Evolutionary conservation across 192 early-diverging fungal species (phyloP).

Genomic region (Piromyces finnis): DNA sequence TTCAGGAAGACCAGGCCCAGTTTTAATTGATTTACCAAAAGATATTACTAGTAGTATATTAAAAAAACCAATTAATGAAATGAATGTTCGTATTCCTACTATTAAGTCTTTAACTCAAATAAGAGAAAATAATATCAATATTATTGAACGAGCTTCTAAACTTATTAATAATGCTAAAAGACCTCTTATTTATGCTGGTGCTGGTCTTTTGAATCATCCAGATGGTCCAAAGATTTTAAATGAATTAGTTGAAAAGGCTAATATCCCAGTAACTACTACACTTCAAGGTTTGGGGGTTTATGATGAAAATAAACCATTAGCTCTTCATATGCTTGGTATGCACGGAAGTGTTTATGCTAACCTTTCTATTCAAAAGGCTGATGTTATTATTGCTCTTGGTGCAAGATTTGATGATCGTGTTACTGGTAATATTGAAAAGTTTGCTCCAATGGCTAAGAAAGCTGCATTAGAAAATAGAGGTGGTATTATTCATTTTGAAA

Average conservation of each 20-base stretch:
- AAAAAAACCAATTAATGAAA: no score
- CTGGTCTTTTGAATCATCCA: conserved; percentile 65
- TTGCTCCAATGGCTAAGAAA: conserved; percentile 84
- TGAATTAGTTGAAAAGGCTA: conserved; percentile 67
- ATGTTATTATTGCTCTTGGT: conserved; percentile 85
- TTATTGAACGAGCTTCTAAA: conserved; percentile 53
- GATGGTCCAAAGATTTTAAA: conserved; percentile 66
- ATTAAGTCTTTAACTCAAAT: no score
- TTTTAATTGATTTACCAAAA: no score
- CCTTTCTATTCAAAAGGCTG: conserved; percentile 90
- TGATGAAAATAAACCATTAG: conserved; percentile 74
- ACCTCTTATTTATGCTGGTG: conserved; percentile 90
- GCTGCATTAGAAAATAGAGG: conserved; percentile 75
- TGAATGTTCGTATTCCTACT: no score
- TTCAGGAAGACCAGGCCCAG: no score
- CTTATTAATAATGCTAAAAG: conserved; percentile 72
- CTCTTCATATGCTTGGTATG: conserved; percentile 98
- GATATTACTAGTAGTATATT: no score
- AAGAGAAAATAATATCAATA: conserved; percentile 5
- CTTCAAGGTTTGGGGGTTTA: conserved; percentile 80
- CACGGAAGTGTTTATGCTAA: conserved; percentile 98
- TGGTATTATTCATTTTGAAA: conserved; percentile 97
- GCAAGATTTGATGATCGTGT: conserved; percentile 98
- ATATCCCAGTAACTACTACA: conserved; percentile 93
- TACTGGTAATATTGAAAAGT: conserved; percentile 65